These are phyloP conservation scores for Solanum corneliomulleri DNA, from an alignment of 257 asterid genomes.

Conservation along the genomic window DNA sequence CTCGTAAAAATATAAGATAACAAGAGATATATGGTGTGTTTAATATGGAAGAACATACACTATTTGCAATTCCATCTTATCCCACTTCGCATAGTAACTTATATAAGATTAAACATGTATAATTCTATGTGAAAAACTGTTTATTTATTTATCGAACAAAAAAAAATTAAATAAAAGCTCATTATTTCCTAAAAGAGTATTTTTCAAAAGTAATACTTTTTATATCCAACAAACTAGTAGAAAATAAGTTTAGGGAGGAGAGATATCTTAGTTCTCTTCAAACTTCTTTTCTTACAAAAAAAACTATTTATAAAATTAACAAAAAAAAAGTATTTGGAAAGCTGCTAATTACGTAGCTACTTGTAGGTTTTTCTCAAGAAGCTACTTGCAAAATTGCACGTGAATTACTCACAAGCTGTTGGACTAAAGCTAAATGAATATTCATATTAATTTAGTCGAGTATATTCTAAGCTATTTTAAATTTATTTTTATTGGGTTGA, in stretches of 20 bases:
- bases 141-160: too few species aligned
- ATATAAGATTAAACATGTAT: too few species aligned
- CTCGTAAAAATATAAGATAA: too few species aligned
- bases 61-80: too few species aligned
- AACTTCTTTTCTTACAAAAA: neutral
- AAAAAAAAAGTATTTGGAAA: too few species aligned
- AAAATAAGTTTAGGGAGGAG: neutral
- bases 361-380: neutral
- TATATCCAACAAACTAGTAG: neutral
- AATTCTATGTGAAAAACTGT: too few species aligned
- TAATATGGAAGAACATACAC: neutral
- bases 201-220: too few species aligned
- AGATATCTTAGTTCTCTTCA: neutral
- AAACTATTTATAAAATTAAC: too few species aligned
- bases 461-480: too few species aligned
- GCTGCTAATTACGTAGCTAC: neutral
- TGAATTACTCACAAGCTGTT: neutral
- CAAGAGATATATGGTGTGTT: neutral
- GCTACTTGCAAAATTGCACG: neutral
- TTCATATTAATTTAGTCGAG: neutral
- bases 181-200: too few species aligned
- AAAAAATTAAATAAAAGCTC: too few species aligned
- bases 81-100: neutral
- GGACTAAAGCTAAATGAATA: neutral
- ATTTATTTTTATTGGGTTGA: too few species aligned